Conservation (phyloP, 106 monocot species). For the Narthecium ossifragum region DNA sequence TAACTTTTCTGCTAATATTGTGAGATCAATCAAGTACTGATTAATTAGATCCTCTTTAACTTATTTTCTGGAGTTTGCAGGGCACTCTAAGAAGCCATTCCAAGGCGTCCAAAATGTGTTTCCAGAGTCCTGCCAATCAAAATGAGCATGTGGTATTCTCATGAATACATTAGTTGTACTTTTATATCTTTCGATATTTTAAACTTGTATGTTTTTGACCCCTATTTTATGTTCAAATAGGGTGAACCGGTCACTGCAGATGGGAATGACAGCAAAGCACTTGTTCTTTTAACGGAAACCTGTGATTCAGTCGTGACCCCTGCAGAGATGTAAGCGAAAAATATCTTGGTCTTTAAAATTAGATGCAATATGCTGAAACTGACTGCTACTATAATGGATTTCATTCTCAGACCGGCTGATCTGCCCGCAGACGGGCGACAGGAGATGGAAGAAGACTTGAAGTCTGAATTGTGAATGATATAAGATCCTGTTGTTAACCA, state of each 20-base stretch:
- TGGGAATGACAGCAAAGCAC: constrained; percentile 3
- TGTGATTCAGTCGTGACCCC: constrained; percentile 1
- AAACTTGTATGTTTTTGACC: neutral
- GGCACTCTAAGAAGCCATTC: constrained; percentile 45
- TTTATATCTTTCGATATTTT: neutral
- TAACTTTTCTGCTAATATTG: neutral
- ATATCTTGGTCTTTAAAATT: neutral
- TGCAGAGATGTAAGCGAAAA: constrained; percentile 15
- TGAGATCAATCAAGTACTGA: neutral
- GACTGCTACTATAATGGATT: neutral
- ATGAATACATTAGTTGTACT: neutral
- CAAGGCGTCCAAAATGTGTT: constrained; percentile 21
- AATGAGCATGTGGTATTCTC: constrained; percentile 22
- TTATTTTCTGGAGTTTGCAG: constrained; percentile 22
- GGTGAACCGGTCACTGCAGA: constrained; percentile 5
- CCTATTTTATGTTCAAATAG: neutral
- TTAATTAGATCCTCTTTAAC: neutral
- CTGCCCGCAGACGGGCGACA: constrained; percentile 16
- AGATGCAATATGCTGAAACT: neutral
- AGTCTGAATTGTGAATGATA: constrained; percentile 8
- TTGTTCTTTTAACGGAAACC: constrained; percentile 1
- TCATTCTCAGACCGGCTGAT: neutral
- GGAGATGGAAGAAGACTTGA: constrained; percentile 27
- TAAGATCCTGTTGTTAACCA: neutral
- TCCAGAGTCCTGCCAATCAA: constrained; percentile 10